Base-by-base conservation (phyloP, 2,329 filamentous ascomycete genomes). In the Nectriaceae sp. region DNA sequence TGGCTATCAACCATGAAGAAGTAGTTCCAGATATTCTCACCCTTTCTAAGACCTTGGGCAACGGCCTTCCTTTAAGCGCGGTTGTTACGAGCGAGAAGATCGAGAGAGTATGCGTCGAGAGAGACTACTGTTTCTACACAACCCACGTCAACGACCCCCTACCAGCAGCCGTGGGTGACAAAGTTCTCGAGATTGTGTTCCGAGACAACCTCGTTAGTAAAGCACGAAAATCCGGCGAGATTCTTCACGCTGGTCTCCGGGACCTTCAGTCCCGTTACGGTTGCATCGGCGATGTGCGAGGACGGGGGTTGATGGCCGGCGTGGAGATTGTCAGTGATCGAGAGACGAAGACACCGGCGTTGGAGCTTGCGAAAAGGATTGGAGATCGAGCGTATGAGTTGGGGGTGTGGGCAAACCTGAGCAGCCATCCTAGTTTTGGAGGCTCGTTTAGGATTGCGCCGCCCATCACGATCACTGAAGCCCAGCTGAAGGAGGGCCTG, bases 111-210 rank as follows among this genome's bases (percentile, higher is more conserved):
- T 77, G 75, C 24, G 64, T 66, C 11, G 74, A 80, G 16, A 68
- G 69, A 3, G 76, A 73, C 21, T 85, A 75, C 55, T 68, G 79
- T 16, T 85, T 80, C 59, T 77, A 81, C 53, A 85, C 82, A 0
- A 86, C 83, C 0, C 83, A 85, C 54, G 65, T 84, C 41, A 84
- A 86, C 53, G 83, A 86, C 53, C 81, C 82, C 0, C 65, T 85
- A 1, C 75, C 82, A 0, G 80, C 80, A 0, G 78, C 81, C 0
- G 80, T 85, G 1, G 82, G 81, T 1, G 70, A 78, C 52, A 84
- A 84, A 57, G 82, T 85, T 2, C 70, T 86, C 2, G 80, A 85
- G 49, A 80, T 85, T 11, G 78, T 86, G 1, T 69, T 78, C 18
- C 70, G 81, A 2, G 82, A 85, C 51, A 66, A 73, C 18, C 66